phyloP scores from a whole-genome alignment of 2,329 filamentous ascomycete genomes.

The Ramichloridium luteum region DNA sequence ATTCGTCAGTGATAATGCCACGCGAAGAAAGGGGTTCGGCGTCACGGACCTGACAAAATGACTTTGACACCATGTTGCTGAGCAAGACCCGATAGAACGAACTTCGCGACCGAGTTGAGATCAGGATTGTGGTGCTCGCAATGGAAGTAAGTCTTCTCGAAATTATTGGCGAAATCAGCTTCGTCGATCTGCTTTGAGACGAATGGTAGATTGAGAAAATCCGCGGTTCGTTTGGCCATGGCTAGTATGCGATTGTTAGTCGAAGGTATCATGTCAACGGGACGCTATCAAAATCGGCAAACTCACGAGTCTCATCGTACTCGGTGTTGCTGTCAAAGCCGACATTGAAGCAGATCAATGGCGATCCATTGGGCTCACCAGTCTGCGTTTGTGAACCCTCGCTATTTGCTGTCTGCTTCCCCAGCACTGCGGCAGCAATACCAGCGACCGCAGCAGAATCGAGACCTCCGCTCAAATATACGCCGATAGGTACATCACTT shows the following conservation, averaged over 20 bases:
- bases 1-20: too few relatives aligned
- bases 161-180: constrained; percentile 29
- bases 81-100: constrained; percentile 36
- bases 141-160: constrained; percentile 36
- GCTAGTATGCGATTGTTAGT: constrained; percentile 10
- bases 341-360: constrained; percentile 14
- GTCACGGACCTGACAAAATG: constrained; percentile 38
- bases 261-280: background rate
- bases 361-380: background rate
- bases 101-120: constrained; percentile 42
- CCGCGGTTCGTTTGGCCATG: constrained; percentile 37
- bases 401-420: constrained; percentile 34
- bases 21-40: background rate
- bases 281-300: too few relatives aligned
- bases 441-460: constrained; percentile 47
- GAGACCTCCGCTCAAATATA: constrained; percentile 47
- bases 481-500: constrained; percentile 46
- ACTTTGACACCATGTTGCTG: constrained; percentile 40
- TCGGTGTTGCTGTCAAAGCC: constrained; percentile 3
- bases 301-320: constrained; percentile 4
- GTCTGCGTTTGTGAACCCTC: background rate
- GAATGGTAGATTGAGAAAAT: constrained; percentile 34
- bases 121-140: constrained; percentile 37
- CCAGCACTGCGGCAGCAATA: constrained; percentile 42
- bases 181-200: constrained; percentile 33